Evolutionary conservation across 148 eudicot species (phyloP).

Genomic region (Rhododendron simsii): DNA sequence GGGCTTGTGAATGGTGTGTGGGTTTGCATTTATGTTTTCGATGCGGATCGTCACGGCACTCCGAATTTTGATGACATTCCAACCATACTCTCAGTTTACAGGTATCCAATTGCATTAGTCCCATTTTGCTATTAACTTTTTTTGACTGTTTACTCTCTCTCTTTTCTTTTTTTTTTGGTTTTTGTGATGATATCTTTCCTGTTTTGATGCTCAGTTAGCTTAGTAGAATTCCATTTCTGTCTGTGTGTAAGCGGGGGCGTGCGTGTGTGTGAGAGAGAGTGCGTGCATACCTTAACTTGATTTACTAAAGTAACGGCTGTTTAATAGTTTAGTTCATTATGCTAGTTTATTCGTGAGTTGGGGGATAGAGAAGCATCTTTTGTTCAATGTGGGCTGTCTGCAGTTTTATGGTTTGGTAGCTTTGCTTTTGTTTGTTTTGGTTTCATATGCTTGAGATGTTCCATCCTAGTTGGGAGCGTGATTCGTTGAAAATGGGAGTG

Average conservation of each 20-base stretch:
- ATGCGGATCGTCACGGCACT: not conserved
- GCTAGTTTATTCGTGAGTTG: not conserved
- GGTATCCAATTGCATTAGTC: not conserved
- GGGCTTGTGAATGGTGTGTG: constrained; percentile 28
- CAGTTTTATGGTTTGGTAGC: not conserved
- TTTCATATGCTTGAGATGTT: not conserved
- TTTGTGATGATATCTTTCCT: not conserved
- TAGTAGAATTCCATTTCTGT: not conserved
- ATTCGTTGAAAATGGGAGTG: not conserved
- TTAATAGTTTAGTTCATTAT: not conserved
- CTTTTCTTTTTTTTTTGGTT: too few relatives aligned
- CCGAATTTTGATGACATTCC: constrained; percentile 11
- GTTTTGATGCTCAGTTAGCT: not conserved
- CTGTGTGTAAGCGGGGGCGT: not conserved
- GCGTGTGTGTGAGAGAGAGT: not conserved
- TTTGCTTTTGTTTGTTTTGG: not conserved
- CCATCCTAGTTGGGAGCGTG: not conserved
- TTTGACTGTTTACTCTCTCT: not conserved
- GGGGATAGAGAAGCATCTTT: not conserved
- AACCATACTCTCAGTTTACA: constrained; percentile 10
- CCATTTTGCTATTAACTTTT: not conserved
- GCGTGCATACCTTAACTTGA: not conserved
- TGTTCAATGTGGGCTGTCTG: not conserved
- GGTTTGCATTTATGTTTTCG: constrained; percentile 26
- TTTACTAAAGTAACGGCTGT: not conserved